These are phyloP conservation scores for Spencermartinsiella europaea DNA, from an alignment of 805 yeast species.

Conservation along the genomic window DNA sequence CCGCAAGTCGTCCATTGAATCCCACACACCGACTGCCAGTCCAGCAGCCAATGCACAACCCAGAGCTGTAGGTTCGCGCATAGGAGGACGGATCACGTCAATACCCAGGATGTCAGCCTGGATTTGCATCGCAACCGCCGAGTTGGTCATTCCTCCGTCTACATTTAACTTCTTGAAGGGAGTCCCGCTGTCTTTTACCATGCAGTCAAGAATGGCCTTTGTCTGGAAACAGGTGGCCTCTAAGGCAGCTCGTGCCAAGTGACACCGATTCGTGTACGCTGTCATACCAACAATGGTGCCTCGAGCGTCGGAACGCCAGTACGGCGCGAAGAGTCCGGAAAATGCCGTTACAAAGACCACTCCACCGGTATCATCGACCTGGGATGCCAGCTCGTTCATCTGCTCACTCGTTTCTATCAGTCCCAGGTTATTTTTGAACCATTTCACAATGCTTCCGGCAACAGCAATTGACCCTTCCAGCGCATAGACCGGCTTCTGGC, in stretches of 20 bases:
- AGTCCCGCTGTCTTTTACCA: slow-evolving; percentile 78
- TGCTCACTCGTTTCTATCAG: slow-evolving; percentile 77
- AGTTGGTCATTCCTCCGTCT: slow-evolving; percentile 94
- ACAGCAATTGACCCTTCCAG: slow-evolving; percentile 95
- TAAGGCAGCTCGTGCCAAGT: slow-evolving; percentile 88
- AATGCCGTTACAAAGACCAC: slow-evolving; percentile 94
- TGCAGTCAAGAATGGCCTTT: slow-evolving; percentile 81
- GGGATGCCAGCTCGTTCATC: slow-evolving; percentile 83
- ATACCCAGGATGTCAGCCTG: slow-evolving; percentile 92
- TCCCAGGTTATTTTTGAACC: slow-evolving; percentile 88
- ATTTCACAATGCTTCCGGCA: slow-evolving; percentile 90
- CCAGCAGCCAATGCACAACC: slow-evolving; percentile 98
- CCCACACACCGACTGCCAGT: slow-evolving; percentile 67
- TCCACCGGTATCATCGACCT: slow-evolving; percentile 78
- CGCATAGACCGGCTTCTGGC: slow-evolving; percentile 71
- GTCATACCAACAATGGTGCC: slow-evolving; percentile 93
- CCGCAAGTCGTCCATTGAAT: slow-evolving; percentile 37
- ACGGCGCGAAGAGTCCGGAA: slow-evolving; percentile 90
- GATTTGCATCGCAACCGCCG: slow-evolving; percentile 87
- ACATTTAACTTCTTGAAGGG: slow-evolving; percentile 47
- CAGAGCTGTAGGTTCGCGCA: slow-evolving; percentile 87
- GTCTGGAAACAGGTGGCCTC: slow-evolving; percentile 96
- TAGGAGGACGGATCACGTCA: slow-evolving; percentile 71
- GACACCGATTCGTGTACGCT: slow-evolving; percentile 85
- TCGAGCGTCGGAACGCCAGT: slow-evolving; percentile 90